phyloP scores from a whole-genome alignment of 768 basidiomycete genomes.

The Mycena pura region DNA sequence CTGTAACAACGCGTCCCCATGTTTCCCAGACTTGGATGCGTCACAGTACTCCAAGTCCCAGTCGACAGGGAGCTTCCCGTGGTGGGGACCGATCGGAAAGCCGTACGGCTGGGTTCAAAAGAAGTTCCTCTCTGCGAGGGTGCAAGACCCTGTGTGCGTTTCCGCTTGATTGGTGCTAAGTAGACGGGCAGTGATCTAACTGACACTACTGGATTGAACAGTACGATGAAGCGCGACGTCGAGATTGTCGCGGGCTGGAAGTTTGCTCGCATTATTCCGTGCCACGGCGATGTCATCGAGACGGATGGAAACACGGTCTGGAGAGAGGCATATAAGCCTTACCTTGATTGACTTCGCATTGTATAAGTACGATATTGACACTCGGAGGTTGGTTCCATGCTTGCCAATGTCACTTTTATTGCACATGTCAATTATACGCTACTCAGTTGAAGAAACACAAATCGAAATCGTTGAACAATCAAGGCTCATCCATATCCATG shows the following conservation, averaged over 20 bases:
- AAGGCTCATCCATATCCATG: constrained; percentile 57
- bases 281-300: constrained; percentile 67
- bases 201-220: constrained; percentile 19
- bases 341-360: too few relatives aligned
- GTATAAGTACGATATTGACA: too few relatives aligned
- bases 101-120: constrained; percentile 46
- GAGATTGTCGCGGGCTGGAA: constrained; percentile 75
- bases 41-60: constrained; percentile 50
- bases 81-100: constrained; percentile 35
- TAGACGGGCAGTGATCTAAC: too few relatives aligned
- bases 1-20: too few relatives aligned
- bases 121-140: too few relatives aligned
- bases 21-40: too few relatives aligned
- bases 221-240: constrained; percentile 69
- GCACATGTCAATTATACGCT: background rate
- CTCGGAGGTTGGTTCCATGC: too few relatives aligned
- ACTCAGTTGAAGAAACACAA: background rate
- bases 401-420: too few relatives aligned
- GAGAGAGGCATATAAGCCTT: constrained; percentile 36
- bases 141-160: too few relatives aligned
- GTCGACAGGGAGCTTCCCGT: constrained; percentile 27
- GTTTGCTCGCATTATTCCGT: constrained; percentile 76
- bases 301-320: constrained; percentile 51
- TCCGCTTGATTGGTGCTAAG: background rate
- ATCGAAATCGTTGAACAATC: background rate